These are phyloP conservation scores for Galerina marginata DNA, from an alignment of 768 basidiomycete species.

Conservation along the genomic window DNA sequence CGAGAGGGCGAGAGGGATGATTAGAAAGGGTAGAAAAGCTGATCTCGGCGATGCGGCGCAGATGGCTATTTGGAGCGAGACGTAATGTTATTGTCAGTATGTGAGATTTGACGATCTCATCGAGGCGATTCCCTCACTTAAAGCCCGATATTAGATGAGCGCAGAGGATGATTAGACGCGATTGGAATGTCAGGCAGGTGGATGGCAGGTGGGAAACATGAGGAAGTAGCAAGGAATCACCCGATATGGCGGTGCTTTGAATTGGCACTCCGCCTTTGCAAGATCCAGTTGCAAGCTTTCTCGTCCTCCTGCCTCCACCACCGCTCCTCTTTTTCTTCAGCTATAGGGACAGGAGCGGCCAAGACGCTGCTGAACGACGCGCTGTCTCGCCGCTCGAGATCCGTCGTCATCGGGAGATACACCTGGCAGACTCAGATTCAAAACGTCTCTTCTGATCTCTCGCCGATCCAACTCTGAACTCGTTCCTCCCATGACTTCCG, in stretches of 20 bases:
- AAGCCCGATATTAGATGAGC: constrained; percentile 8
- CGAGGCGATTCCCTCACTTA: not conserved
- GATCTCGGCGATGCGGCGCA: constrained; percentile 6
- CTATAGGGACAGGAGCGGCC: not conserved
- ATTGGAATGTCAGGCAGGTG: constrained; percentile 8
- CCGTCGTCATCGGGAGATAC: constrained; percentile 75
- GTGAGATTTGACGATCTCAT: constrained; percentile 13
- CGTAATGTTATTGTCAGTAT: not conserved
- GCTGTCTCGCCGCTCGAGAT: constrained; percentile 44
- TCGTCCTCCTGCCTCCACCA: constrained; percentile 25
- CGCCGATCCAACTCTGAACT: constrained; percentile 31
- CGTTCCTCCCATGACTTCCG: constrained; percentile 31
- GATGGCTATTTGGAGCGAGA: constrained; percentile 3
- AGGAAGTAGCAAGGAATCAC: constrained; percentile 23
- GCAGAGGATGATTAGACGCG: not conserved
- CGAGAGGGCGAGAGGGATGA: not conserved
- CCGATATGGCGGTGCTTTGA: constrained; percentile 33
- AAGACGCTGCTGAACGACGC: not conserved
- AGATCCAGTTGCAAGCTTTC: constrained; percentile 31
- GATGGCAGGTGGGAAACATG: constrained; percentile 3
- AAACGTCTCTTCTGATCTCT: constrained; percentile 46
- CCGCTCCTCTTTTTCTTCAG: constrained; percentile 14
- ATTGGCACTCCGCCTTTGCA: constrained; percentile 39
- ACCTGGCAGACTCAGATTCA: constrained; percentile 49
- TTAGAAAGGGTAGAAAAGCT: not conserved